Evolutionary conservation across 2,329 filamentous ascomycete species (phyloP).

Genomic region (Colletotrichum chrysophilum): DNA sequence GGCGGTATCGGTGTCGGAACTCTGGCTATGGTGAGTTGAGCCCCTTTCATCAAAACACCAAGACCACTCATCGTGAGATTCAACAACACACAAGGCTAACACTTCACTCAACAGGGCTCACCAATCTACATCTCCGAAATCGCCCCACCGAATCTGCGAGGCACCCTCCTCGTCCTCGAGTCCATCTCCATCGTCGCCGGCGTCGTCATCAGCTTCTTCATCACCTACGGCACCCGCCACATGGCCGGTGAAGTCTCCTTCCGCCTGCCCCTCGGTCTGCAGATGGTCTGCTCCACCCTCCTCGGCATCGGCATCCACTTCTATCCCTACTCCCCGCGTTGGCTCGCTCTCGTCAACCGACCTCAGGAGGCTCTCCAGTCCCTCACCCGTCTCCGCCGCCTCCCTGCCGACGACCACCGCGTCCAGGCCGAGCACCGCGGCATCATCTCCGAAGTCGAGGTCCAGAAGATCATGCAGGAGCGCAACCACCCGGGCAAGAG

Average conservation of each 20-base stretch:
- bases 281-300: constrained; percentile 45
- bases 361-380: constrained; percentile 42
- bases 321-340: constrained; percentile 51
- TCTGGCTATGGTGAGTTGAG: constrained; percentile 26
- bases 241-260: constrained; percentile 46
- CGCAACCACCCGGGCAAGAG: constrained; percentile 39
- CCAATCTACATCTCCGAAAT: constrained; percentile 38
- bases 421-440: constrained; percentile 53
- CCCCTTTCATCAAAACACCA: rapidly evolving
- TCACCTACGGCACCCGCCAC: constrained; percentile 55
- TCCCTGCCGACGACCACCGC: constrained; percentile 46
- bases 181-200: constrained; percentile 57
- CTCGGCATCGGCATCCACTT: constrained; percentile 46
- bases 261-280: constrained; percentile 51
- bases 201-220: constrained; percentile 58
- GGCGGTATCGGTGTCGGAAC: constrained; percentile 36
- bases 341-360: constrained; percentile 43
- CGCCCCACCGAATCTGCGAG: constrained; percentile 41
- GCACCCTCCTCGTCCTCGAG: constrained; percentile 53
- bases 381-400: constrained; percentile 42
- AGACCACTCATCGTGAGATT: background rate
- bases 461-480: constrained; percentile 44
- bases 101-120: constrained; percentile 19
- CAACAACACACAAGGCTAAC: background rate
- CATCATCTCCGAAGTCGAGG: constrained; percentile 52